phyloP scores from a whole-genome alignment of 176 grass and related monocot genomes.

The Rhynchospora pubera region DNA sequence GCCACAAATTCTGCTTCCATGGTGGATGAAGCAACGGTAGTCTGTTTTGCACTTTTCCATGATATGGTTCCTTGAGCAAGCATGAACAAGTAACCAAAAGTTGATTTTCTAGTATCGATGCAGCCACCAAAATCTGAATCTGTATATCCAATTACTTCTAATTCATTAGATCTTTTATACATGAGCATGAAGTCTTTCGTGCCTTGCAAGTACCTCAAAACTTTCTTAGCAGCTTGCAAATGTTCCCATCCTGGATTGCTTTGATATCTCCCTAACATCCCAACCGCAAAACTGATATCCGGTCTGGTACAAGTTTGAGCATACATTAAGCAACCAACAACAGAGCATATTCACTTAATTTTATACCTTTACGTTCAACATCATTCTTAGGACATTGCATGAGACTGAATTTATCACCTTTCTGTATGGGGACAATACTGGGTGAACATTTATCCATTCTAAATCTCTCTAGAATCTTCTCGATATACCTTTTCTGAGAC shows the following conservation, averaged over 20 bases:
- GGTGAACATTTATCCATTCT: neutral
- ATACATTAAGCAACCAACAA: neutral
- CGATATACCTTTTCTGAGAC: neutral
- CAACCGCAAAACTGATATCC: neutral
- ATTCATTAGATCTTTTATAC: neutral
- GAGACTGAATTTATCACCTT: conserved; percentile 5
- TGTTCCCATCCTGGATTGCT: neutral
- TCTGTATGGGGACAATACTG: neutral
- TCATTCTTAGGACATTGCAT: conserved; percentile 14
- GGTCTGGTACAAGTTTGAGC: conserved; percentile 1
- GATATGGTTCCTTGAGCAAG: neutral
- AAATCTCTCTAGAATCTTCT: conserved; percentile 18
- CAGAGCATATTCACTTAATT: neutral
- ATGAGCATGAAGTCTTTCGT: conserved; percentile 14
- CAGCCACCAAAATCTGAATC: conserved; percentile 4
- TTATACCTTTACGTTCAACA: neutral
- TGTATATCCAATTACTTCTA: neutral
- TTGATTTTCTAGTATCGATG: neutral
- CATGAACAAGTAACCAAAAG: neutral
- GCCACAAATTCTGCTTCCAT: conserved; percentile 17
- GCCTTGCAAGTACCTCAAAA: neutral
- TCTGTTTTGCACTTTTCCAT: conserved; percentile 15
- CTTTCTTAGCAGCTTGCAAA: neutral
- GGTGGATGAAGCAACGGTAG: neutral
- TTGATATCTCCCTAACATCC: neutral